A percentile compares a stretch with the other conserved stretches of the same genome.
Evolutionary conservation across 1,284 basidiomycete genomes (phyloP).

Genomic region (Trichosporon asahii): DNA sequence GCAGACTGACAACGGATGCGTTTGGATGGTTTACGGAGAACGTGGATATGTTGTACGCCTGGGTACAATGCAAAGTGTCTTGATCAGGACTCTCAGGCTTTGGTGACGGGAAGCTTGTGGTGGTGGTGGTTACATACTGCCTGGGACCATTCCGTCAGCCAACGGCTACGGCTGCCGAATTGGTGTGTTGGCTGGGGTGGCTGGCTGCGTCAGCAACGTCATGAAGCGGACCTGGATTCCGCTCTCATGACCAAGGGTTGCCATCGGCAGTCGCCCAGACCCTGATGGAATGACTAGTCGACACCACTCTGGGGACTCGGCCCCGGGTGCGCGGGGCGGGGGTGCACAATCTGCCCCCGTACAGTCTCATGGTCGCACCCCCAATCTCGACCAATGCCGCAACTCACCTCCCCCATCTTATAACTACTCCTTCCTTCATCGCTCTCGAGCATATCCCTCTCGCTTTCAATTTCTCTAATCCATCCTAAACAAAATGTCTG

Average conservation of each 20-base stretch:
- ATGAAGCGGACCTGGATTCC: slow-evolving; percentile 4
- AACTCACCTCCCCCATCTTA: background rate
- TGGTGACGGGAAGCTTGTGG: background rate
- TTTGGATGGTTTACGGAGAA: too few relatives aligned
- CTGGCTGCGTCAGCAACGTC: slow-evolving; percentile 1
- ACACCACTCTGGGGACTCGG: background rate
- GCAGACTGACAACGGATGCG: too few relatives aligned
- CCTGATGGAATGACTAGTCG: slow-evolving; percentile 1
- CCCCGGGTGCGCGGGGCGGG: background rate
- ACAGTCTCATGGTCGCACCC: background rate
- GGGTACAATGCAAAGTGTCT: too few relatives aligned
- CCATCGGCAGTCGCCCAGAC: background rate
- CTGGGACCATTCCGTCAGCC: background rate
- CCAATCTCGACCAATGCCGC: slow-evolving; percentile 5
- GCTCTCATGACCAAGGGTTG: background rate
- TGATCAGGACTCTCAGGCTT: background rate
- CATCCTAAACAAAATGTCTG: slow-evolving; percentile 8
- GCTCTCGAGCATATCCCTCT: background rate
- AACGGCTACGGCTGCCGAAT: background rate
- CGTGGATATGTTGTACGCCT: too few relatives aligned
- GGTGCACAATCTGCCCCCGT: background rate
- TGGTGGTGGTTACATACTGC: background rate
- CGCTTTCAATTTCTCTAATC: background rate
- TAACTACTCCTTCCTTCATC: background rate
- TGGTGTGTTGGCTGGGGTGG: background rate